A percentile compares a stretch with the other conserved stretches of the same genome.
These are phyloP conservation scores for Tranzscheliella williamsii DNA, from an alignment of 1,284 basidiomycete genomes.

Conservation along the genomic window DNA sequence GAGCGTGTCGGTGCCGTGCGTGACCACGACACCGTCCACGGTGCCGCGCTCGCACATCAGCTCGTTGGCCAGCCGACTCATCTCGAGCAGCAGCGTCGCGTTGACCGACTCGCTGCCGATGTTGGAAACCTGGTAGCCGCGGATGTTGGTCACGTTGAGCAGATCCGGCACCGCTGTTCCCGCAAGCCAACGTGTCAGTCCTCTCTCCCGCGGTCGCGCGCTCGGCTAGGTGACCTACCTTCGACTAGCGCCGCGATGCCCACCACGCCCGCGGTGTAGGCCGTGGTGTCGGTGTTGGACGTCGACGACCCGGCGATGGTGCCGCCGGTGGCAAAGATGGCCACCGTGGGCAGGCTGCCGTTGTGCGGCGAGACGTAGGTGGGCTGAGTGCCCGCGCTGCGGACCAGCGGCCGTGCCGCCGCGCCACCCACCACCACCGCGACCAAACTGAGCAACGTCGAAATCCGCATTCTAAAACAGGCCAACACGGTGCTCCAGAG, in stretches of 20 bases:
- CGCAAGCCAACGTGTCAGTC: no score
- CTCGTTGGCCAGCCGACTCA: neutral
- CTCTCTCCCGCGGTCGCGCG: no score
- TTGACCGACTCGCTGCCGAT: neutral
- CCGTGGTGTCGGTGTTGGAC: neutral
- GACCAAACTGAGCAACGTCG: no score
- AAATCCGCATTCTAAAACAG: no score
- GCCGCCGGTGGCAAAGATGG: neutral
- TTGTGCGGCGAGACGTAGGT: neutral
- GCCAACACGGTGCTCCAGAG: no score
- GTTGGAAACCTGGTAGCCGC: neutral
- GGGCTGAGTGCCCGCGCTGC: no score
- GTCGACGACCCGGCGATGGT: conserved; percentile 1
- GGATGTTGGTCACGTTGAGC: neutral
- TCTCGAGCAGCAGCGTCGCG: neutral
- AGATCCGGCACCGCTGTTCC: neutral
- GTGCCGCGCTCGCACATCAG: neutral
- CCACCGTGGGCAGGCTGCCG: neutral
- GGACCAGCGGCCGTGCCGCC: no score
- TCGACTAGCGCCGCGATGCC: neutral
- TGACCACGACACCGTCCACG: conserved; percentile 1
- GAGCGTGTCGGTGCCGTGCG: conserved; percentile 51
- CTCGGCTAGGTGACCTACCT: no score
- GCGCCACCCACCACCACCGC: no score
- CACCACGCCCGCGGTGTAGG: neutral